These are phyloP conservation scores for Suhomyces atakaporum DNA, from an alignment of 1,139 yeast genomes.

Conservation along the genomic window DNA sequence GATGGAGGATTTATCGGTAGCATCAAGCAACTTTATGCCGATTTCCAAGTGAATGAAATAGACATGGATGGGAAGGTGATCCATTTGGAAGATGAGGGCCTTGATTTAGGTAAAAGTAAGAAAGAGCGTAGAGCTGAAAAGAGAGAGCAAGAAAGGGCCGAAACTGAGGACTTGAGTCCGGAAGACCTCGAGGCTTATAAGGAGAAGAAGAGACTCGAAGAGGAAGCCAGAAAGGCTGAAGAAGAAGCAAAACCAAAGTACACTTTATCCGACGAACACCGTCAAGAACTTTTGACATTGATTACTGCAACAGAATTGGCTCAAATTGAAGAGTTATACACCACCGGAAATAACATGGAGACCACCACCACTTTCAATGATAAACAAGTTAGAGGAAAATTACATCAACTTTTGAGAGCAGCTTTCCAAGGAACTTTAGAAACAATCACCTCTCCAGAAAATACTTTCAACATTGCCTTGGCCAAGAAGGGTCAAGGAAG, in stretches of 20 bases:
- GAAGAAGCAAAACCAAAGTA: slow-evolving; percentile 41
- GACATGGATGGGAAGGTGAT: slow-evolving; percentile 67
- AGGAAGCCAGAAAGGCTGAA: slow-evolving; percentile 23
- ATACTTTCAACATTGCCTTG: slow-evolving; percentile 62
- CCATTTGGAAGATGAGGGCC: slow-evolving; percentile 74
- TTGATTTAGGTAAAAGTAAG: slow-evolving; percentile 52
- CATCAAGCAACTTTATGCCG: slow-evolving; percentile 89
- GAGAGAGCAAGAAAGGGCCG: slow-evolving; percentile 42
- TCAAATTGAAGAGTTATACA: slow-evolving; percentile 55
- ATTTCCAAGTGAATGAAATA: slow-evolving; percentile 90
- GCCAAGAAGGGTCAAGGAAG: slow-evolving; percentile 34
- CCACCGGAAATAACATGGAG: slow-evolving; percentile 59
- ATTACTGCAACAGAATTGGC: slow-evolving; percentile 63
- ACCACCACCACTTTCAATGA: slow-evolving; percentile 62
- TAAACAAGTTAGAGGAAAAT: slow-evolving; percentile 68
- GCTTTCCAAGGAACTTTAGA: slow-evolving; percentile 78
- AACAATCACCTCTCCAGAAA: slow-evolving; percentile 70
- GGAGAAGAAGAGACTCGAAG: slow-evolving; percentile 29
- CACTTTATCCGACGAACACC: slow-evolving; percentile 47
- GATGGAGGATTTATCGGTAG: slow-evolving; percentile 72
- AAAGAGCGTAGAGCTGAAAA: slow-evolving; percentile 53
- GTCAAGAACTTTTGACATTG: slow-evolving; percentile 46
- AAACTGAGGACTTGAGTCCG: slow-evolving; percentile 35
- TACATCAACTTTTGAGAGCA: slow-evolving; percentile 75
- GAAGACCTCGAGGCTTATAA: slow-evolving; percentile 39